Percentiles rank a stretch among this genome's conserved stretches.
Evolutionary conservation across 1,284 basidiomycete genomes (phyloP).

Genomic region (Schizophyllum commune): DNA sequence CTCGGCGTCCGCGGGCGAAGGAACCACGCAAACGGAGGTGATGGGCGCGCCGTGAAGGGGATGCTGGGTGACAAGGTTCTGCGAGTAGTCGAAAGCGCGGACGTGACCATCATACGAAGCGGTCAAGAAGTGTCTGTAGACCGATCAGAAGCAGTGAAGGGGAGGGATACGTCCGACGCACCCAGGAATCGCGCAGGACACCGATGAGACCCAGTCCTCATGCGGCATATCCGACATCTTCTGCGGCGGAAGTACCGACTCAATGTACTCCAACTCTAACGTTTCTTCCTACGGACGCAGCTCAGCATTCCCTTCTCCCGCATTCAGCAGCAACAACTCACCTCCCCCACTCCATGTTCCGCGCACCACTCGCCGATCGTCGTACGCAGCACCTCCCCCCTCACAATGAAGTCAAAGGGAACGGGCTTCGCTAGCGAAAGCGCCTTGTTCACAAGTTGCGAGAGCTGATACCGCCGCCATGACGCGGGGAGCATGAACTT

Average conservation of each 20-base stretch:
- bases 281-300: conserved; percentile 64
- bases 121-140: conserved; percentile 57
- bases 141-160: background rate
- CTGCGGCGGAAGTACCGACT: conserved; percentile 86
- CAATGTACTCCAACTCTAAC: conserved; percentile 90
- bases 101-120: conserved; percentile 77
- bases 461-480: conserved; percentile 96
- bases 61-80: conserved; percentile 44
- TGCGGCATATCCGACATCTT: conserved; percentile 76
- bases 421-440: conserved; percentile 68
- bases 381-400: conserved; percentile 73
- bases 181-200: conserved; percentile 67
- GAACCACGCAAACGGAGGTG: conserved; percentile 62
- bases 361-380: conserved; percentile 76
- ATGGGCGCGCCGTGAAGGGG: conserved; percentile 59
- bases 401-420: conserved; percentile 92
- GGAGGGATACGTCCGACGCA: conserved; percentile 29
- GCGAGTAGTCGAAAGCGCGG: conserved; percentile 67
- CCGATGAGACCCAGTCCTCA: conserved; percentile 91
- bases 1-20: conserved; percentile 22
- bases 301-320: conserved; percentile 6
- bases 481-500: conserved; percentile 91
- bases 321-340: conserved; percentile 17
- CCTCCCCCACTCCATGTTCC: conserved; percentile 66
- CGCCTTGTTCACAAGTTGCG: conserved; percentile 95